Percentiles rank a stretch among this genome's conserved stretches.
phyloP scores from a whole-genome alignment of 768 basidiomycete species.

The Auriscalpium microsporum region DNA sequence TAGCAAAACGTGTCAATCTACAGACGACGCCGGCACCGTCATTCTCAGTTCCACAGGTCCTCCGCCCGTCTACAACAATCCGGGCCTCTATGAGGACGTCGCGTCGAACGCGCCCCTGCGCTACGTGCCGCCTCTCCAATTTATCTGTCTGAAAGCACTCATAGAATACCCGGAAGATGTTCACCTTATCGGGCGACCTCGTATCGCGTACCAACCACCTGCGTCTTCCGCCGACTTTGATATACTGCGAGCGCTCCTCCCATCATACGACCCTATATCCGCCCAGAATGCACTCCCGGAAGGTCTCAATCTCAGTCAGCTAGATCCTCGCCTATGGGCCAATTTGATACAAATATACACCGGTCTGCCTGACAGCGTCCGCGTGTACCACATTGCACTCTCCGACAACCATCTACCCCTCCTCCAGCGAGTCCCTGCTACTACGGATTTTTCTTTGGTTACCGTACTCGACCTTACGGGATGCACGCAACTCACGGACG shows the following conservation, averaged over 20 bases:
- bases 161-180: constrained; percentile 37
- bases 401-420: constrained; percentile 44
- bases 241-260: constrained; percentile 35
- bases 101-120: neutral
- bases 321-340: constrained; percentile 58
- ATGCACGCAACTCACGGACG: constrained; percentile 51
- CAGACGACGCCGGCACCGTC: constrained; percentile 11
- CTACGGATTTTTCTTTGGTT: constrained; percentile 51
- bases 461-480: constrained; percentile 53
- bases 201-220: constrained; percentile 30
- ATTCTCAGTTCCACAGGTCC: constrained; percentile 6
- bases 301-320: constrained; percentile 13
- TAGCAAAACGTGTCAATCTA: neutral
- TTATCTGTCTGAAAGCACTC: constrained; percentile 42
- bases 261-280: constrained; percentile 13
- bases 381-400: constrained; percentile 40
- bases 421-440: constrained; percentile 48
- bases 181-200: constrained; percentile 25
- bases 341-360: constrained; percentile 51
- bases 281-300: neutral
- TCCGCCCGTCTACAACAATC: constrained; percentile 5
- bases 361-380: constrained; percentile 37
- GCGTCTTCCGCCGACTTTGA: constrained; percentile 18
- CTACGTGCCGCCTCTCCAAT: constrained; percentile 42
- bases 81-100: constrained; percentile 6